phyloP scores from a whole-genome alignment of 2,329 filamentous ascomycete species.

The Apiospora marii region DNA sequence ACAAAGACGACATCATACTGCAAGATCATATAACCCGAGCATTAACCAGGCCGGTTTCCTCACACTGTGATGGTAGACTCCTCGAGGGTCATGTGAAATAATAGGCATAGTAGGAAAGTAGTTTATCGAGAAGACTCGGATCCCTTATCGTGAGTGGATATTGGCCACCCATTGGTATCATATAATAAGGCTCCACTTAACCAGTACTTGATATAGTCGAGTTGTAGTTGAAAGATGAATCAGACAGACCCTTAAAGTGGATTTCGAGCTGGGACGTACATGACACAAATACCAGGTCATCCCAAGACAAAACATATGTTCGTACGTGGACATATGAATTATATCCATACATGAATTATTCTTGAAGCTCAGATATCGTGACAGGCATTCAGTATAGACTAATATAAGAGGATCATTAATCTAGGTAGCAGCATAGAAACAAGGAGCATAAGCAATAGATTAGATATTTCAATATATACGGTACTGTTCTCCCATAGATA shows the following conservation, averaged over 20 bases:
- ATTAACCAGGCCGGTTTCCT: neutral
- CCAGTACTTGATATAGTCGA: neutral
- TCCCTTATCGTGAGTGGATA: neutral
- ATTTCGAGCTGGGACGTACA: fast-evolving
- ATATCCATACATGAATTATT: no score
- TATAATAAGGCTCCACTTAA: neutral
- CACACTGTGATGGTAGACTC: no score
- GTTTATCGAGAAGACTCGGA: neutral
- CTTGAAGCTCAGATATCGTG: no score
- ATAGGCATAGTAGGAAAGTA: no score
- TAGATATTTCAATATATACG: no score
- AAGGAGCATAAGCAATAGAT: no score
- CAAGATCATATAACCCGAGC: neutral
- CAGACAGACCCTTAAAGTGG: neutral
- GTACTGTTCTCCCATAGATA: no score
- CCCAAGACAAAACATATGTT: neutral
- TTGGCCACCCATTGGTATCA: neutral
- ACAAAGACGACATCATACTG: neutral
- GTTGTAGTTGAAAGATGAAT: neutral
- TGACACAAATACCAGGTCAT: neutral
- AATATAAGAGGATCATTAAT: no score
- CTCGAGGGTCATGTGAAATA: no score
- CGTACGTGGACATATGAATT: no score
- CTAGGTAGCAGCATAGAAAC: no score
- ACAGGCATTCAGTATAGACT: no score